Conservation (phyloP, 2,329 filamentous ascomycete genomes). For the Colletotrichum incanum region DNA sequence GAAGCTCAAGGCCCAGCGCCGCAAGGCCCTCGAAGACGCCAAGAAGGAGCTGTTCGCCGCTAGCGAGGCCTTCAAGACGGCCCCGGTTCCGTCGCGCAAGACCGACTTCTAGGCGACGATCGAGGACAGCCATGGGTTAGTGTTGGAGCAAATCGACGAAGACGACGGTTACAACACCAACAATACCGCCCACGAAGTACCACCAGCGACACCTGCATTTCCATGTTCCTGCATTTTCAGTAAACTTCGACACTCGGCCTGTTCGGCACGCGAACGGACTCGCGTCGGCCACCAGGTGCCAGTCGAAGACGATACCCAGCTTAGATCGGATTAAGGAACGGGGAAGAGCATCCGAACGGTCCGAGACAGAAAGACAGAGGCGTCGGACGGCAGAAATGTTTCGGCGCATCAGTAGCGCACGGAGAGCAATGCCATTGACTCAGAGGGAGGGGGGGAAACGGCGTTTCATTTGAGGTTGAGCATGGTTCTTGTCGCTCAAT, state of each 20-base stretch:
- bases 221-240: slow-evolving; percentile 23
- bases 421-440: slow-evolving; percentile 28
- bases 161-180: not conserved
- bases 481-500: slow-evolving; percentile 5
- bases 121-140: not conserved
- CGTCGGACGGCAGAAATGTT: slow-evolving; percentile 15
- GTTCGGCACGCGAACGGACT: slow-evolving; percentile 29
- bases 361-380: slow-evolving; percentile 20
- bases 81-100: slow-evolving; percentile 26
- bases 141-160: not conserved
- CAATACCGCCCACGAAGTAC: not conserved
- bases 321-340: slow-evolving; percentile 9
- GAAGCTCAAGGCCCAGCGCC: slow-evolving; percentile 54
- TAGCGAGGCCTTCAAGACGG: slow-evolving; percentile 46
- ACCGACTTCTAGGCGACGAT: slow-evolving; percentile 19
- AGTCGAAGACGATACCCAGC: slow-evolving; percentile 39
- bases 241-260: slow-evolving; percentile 23
- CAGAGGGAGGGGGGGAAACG: slow-evolving; percentile 13
- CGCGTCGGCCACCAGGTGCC: slow-evolving; percentile 3
- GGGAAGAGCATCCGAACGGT: slow-evolving; percentile 1
- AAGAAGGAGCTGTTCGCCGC: slow-evolving; percentile 64
- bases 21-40: slow-evolving; percentile 60
- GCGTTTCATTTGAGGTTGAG: slow-evolving; percentile 36
- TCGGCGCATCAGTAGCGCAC: slow-evolving; percentile 20
- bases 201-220: slow-evolving; percentile 8